These are phyloP conservation scores for Allium cepa DNA, from an alignment of 106 monocot species.

Conservation along the genomic window DNA sequence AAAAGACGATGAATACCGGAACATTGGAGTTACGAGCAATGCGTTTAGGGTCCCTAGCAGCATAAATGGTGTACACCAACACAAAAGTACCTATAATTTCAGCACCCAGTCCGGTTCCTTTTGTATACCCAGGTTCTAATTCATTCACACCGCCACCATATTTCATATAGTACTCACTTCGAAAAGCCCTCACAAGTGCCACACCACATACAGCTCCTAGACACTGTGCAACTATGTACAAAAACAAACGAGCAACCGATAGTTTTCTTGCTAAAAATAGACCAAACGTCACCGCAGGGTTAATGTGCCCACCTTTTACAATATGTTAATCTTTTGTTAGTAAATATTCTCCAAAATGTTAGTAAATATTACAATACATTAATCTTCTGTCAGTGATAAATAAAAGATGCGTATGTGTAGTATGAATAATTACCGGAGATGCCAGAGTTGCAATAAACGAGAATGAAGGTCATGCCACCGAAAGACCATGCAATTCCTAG, in stretches of 20 bases:
- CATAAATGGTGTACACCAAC: constrained; percentile 34
- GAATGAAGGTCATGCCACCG: constrained; percentile 12
- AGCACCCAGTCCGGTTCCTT: constrained; percentile 40
- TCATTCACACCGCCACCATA: constrained; percentile 36
- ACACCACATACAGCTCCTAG: constrained; percentile 38
- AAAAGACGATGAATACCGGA: constrained; percentile 13
- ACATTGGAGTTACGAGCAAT: constrained; percentile 52
- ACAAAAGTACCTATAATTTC: constrained; percentile 44
- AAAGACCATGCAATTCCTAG: constrained; percentile 17
- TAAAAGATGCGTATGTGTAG: too few species aligned
- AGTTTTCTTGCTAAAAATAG: constrained; percentile 44
- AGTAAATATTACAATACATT: too few species aligned
- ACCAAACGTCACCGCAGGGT: constrained; percentile 47
- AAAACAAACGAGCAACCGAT: constrained; percentile 17
- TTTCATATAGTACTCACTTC: constrained; percentile 14
- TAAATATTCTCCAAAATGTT: too few species aligned
- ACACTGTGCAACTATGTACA: constrained; percentile 43
- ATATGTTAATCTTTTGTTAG: too few species aligned
- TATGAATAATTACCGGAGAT: constrained; percentile 1
- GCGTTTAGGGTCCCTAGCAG: constrained; percentile 53
- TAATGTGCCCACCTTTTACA: constrained; percentile 31
- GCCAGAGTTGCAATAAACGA: constrained; percentile 13
- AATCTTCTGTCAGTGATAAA: too few species aligned
- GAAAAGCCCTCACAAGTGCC: constrained; percentile 33
- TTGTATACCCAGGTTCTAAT: constrained; percentile 17